Percentiles rank a stretch among this genome's conserved stretches.
Evolutionary conservation across 2,329 filamentous ascomycete genomes (phyloP).

Genomic region (Tolypocladium amazonense): DNA sequence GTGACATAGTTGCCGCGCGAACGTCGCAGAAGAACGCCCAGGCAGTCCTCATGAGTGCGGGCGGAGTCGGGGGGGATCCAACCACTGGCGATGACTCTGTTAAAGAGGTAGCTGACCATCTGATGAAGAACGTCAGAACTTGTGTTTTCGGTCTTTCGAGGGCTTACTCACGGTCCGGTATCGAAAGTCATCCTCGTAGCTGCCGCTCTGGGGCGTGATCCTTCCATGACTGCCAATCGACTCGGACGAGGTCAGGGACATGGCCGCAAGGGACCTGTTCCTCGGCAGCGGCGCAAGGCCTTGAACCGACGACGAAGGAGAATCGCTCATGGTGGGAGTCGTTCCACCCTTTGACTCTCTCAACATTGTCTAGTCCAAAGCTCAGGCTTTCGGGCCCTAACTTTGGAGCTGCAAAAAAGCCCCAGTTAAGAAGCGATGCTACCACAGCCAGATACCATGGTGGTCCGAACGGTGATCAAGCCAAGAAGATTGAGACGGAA

Average conservation of each 20-base stretch:
- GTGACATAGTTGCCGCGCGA: slow-evolving; percentile 29
- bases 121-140: slow-evolving; percentile 2
- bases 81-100: slow-evolving; percentile 14
- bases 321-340: slow-evolving; percentile 1
- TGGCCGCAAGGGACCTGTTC: slow-evolving; percentile 3
- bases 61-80: slow-evolving; percentile 15
- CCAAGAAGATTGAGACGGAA: not conserved
- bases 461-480: not conserved
- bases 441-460: not conserved
- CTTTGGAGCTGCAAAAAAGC: not conserved
- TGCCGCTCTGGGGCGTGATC: not conserved
- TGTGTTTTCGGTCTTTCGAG: not conserved
- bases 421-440: not conserved
- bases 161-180: slow-evolving; percentile 16
- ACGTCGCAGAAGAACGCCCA: slow-evolving; percentile 26
- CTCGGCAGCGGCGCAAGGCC: not conserved
- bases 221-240: not conserved
- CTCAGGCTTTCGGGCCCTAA: not conserved
- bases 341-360: not conserved
- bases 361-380: not conserved
- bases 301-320: not conserved
- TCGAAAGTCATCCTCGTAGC: slow-evolving; percentile 18
- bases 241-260: not conserved
- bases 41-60: slow-evolving; percentile 9
- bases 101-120: slow-evolving; percentile 21